Conservation (phyloP, 805 yeast species). For the Saccharomyces jurei region DNA sequence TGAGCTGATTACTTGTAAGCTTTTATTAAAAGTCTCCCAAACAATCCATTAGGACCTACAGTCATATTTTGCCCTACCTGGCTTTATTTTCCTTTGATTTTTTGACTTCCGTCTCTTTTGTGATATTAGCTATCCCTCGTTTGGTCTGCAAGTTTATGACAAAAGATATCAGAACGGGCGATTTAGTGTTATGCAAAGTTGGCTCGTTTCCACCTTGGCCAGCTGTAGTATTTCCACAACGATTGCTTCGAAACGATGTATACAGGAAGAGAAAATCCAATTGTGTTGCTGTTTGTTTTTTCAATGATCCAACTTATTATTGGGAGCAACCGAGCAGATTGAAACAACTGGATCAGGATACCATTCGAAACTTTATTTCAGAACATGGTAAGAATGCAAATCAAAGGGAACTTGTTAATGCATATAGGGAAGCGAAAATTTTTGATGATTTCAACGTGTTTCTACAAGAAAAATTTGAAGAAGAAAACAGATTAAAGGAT, state of each 20-base stretch:
- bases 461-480: constrained; percentile 16
- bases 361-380: constrained; percentile 14
- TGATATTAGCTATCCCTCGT: not conserved
- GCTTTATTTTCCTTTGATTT: not conserved
- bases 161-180: constrained; percentile 23
- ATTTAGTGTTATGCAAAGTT: constrained; percentile 29
- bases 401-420: constrained; percentile 20
- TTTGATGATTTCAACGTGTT: constrained; percentile 19
- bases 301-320: constrained; percentile 30
- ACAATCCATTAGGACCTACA: not conserved
- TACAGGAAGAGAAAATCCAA: constrained; percentile 19
- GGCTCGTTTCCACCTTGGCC: constrained; percentile 33
- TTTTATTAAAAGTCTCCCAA: not conserved
- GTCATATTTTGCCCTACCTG: not conserved
- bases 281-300: constrained; percentile 29
- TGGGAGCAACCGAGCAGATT: constrained; percentile 28
- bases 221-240: constrained; percentile 29
- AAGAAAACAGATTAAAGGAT: constrained; percentile 19
- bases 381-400: constrained; percentile 8
- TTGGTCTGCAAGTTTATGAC: constrained; percentile 5
- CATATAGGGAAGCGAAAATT: constrained; percentile 24
- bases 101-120: not conserved
- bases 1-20: not conserved
- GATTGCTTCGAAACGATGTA: constrained; percentile 26
- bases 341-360: constrained; percentile 10